Conservation (phyloP, 2,329 filamentous ascomycete species). For the Talaromyces rugulosus region DNA sequence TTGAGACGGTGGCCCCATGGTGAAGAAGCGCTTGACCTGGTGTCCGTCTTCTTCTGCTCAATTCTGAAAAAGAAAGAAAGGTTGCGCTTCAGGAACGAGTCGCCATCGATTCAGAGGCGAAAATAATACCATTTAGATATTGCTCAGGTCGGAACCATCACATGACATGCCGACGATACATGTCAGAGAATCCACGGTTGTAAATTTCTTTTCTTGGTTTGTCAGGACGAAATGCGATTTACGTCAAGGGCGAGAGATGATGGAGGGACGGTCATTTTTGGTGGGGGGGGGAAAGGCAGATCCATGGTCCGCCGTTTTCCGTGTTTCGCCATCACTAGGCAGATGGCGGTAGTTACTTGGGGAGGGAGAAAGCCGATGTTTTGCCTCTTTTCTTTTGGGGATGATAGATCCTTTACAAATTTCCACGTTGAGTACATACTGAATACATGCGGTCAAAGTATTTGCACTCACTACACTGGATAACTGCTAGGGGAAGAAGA, state of each 20-base stretch:
- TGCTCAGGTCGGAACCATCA: neutral
- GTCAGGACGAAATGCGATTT: neutral
- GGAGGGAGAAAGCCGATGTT: too few relatives aligned
- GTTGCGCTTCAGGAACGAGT: neutral
- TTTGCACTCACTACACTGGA: neutral
- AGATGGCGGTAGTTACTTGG: too few relatives aligned
- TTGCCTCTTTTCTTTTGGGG: too few relatives aligned
- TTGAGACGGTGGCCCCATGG: constrained; percentile 1
- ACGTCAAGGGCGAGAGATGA: neutral
- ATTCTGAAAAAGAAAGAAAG: neutral
- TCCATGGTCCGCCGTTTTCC: neutral
- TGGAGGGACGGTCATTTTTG: neutral
- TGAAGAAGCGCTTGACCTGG: neutral
- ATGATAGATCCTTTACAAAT: neutral
- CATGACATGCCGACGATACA: neutral
- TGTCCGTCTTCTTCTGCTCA: neutral
- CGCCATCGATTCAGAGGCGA: neutral
- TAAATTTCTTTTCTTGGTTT: neutral
- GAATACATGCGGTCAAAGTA: neutral
- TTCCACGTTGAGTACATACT: neutral
- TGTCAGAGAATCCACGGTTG: neutral
- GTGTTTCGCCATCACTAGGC: neutral
- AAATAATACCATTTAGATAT: neutral
- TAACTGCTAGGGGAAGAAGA: neutral
- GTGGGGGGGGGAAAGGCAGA: neutral